Evolutionary conservation across 1,284 basidiomycete species (phyloP).

Genomic region (Athelia sp.): DNA sequence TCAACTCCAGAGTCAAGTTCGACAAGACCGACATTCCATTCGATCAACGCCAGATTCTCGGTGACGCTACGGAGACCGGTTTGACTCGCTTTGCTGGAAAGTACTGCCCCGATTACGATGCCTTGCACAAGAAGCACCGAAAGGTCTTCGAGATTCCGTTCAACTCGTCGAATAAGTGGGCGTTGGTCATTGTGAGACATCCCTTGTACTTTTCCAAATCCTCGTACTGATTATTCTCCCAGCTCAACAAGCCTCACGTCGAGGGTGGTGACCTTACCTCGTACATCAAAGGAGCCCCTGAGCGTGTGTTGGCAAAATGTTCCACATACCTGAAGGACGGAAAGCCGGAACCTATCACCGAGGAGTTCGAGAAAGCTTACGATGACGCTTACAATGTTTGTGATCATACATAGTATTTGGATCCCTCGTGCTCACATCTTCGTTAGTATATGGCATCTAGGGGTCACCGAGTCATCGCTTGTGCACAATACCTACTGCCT

Average conservation of each 20-base stretch:
- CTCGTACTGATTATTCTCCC: background rate
- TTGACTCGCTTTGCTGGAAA: conserved; percentile 61
- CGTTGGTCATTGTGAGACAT: conserved; percentile 53
- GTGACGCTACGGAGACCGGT: conserved; percentile 68
- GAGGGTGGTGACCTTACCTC: conserved; percentile 41
- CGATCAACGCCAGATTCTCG: conserved; percentile 56
- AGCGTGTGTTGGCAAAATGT: conserved; percentile 62
- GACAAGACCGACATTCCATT: conserved; percentile 60
- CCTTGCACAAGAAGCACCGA: conserved; percentile 40
- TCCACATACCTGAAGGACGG: conserved; percentile 54
- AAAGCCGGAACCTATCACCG: conserved; percentile 40
- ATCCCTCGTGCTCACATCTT: background rate
- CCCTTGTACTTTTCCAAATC: background rate
- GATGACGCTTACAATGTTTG: conserved; percentile 58
- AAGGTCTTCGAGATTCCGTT: conserved; percentile 70
- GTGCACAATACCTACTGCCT: conserved; percentile 53
- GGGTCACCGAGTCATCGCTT: conserved; percentile 67
- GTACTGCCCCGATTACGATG: conserved; percentile 48
- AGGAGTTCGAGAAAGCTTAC: conserved; percentile 48
- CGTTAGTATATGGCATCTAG: conserved; percentile 68
- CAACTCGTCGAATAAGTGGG: conserved; percentile 72
- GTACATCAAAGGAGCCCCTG: conserved; percentile 66
- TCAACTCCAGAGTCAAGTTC: conserved; percentile 68
- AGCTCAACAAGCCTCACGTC: conserved; percentile 53
- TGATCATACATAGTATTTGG: conserved; percentile 4